phyloP scores from a whole-genome alignment of 2,329 filamentous ascomycete genomes.

The Metarhizium album region DNA sequence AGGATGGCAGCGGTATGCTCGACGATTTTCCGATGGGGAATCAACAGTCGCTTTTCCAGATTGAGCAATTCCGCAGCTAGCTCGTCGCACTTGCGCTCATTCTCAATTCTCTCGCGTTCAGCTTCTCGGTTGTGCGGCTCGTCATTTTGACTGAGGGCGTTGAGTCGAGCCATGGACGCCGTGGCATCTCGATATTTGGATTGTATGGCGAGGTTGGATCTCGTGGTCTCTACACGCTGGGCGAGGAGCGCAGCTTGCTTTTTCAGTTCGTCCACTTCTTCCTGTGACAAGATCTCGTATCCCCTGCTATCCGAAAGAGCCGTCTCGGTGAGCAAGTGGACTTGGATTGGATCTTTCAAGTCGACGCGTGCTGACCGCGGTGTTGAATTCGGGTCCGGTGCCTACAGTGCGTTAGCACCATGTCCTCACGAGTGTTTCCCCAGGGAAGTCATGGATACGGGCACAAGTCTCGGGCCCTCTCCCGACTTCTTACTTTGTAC shows the following conservation, averaged over 20 bases:
- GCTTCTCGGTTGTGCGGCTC: constrained; percentile 45
- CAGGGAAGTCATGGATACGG: background rate
- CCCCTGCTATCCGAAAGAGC: constrained; percentile 79
- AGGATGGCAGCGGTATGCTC: constrained; percentile 89
- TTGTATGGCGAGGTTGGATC: constrained; percentile 77
- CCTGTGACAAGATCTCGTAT: constrained; percentile 78
- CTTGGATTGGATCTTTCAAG: constrained; percentile 63
- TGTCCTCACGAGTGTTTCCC: background rate
- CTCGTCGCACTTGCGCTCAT: constrained; percentile 75
- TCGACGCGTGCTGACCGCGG: constrained; percentile 41
- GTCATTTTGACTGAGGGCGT: constrained; percentile 37
- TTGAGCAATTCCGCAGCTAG: constrained; percentile 70
- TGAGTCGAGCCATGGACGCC: constrained; percentile 71
- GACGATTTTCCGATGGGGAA: constrained; percentile 64
- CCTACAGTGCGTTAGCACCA: background rate
- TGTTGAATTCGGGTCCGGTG: constrained; percentile 1
- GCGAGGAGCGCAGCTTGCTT: constrained; percentile 66
- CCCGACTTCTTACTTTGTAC: constrained; percentile 39
- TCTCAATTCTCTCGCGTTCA: constrained; percentile 63
- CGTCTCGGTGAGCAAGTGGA: constrained; percentile 88
- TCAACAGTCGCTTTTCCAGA: constrained; percentile 65
- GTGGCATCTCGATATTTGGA: constrained; percentile 92
- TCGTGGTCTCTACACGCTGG: constrained; percentile 70
- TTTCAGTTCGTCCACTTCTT: constrained; percentile 86
- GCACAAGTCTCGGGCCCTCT: background rate